phyloP scores from a whole-genome alignment of 352 stramenopile genomes.

The Phytophthora agathidicida region DNA sequence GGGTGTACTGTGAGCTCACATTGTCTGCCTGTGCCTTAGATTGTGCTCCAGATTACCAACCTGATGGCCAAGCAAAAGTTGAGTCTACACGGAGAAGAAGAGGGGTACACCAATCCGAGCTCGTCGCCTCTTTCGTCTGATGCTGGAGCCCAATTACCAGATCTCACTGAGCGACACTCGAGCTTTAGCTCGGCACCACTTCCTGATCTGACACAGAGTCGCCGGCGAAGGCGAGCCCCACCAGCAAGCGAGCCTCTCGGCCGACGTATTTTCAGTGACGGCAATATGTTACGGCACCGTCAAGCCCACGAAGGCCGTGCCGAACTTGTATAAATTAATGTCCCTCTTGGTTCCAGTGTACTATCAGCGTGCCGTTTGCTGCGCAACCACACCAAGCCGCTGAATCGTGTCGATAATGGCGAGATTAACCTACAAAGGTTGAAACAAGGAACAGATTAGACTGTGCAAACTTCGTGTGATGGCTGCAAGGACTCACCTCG shows the following conservation, averaged over 20 bases:
- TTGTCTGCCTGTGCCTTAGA: conserved; percentile 29
- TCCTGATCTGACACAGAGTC: conserved; percentile 10
- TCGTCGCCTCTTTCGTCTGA: conserved; percentile 5
- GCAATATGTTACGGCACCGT: conserved; percentile 31
- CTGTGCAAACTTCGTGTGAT: background rate
- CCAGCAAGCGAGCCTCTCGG: conserved; percentile 36
- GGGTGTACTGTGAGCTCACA: conserved; percentile 1
- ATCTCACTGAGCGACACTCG: conserved; percentile 17
- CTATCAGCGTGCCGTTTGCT: conserved; percentile 27
- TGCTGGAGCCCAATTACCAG: conserved; percentile 1
- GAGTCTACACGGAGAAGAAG: conserved; percentile 35
- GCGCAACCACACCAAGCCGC: conserved; percentile 37
- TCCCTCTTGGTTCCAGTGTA: background rate
- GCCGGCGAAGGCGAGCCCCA: conserved; percentile 20
- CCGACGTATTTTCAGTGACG: conserved; percentile 26
- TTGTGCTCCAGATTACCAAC: conserved; percentile 66
- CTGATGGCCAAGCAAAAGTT: conserved; percentile 49
- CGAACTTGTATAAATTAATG: conserved; percentile 25
- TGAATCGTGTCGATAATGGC: conserved; percentile 66
- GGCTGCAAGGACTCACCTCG: conserved; percentile 39
- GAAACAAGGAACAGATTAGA: background rate
- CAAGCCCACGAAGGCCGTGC: conserved; percentile 17
- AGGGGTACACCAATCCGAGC: background rate
- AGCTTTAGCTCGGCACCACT: conserved; percentile 16
- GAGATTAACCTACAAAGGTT: conserved; percentile 61